Evolutionary conservation across 1,139 yeast species (phyloP).

Genomic region (Geotrichum fermentans): DNA sequence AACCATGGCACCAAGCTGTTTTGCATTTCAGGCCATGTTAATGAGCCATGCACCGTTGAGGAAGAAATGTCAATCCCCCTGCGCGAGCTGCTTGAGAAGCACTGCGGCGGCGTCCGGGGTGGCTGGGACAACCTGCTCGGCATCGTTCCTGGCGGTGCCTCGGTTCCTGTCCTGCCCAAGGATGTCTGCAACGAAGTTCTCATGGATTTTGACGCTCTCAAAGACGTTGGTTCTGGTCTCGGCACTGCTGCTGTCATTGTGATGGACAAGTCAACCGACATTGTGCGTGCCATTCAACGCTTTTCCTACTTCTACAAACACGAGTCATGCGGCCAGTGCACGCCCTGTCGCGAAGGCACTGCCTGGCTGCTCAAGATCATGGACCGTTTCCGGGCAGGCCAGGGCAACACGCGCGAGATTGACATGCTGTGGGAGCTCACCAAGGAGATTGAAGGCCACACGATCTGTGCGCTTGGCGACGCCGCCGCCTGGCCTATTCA

Average conservation of each 20-base stretch:
- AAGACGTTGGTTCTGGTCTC: constrained; percentile 78
- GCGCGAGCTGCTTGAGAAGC: constrained; percentile 73
- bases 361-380: constrained; percentile 78
- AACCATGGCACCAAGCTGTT: constrained; percentile 75
- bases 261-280: constrained; percentile 79
- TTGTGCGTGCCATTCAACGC: constrained; percentile 79
- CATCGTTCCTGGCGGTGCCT: constrained; percentile 83
- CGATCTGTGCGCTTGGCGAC: constrained; percentile 86
- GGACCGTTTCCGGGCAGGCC: constrained; percentile 75
- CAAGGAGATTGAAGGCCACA: constrained; percentile 83
- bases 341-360: constrained; percentile 93
- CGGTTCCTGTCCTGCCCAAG: constrained; percentile 75
- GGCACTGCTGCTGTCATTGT: constrained; percentile 93
- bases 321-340: constrained; percentile 91
- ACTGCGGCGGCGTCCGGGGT: constrained; percentile 84
- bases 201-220: constrained; percentile 83
- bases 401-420: constrained; percentile 72
- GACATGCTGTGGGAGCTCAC: constrained; percentile 78
- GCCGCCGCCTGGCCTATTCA: constrained; percentile 94
- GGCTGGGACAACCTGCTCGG: constrained; percentile 89
- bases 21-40: constrained; percentile 85
- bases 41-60: constrained; percentile 87
- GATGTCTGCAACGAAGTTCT: constrained; percentile 60
- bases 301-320: constrained; percentile 78
- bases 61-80: constrained; percentile 90